Evolutionary conservation across 768 basidiomycete species (phyloP).

Genomic region (Hemileccinum impolitum): DNA sequence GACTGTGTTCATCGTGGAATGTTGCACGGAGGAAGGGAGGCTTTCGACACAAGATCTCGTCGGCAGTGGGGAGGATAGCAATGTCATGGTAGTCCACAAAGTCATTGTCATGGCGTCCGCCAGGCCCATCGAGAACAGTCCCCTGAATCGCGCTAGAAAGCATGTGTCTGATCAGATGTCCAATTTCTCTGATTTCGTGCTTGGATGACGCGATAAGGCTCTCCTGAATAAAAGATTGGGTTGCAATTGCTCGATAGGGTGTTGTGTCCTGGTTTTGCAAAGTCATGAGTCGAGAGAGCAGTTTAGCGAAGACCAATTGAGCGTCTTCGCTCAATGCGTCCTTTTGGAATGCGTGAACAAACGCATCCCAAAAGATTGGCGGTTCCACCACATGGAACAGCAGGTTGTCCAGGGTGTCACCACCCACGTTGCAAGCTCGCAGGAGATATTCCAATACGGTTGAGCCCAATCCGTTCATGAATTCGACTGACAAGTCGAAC

Average conservation of each 20-base stretch:
- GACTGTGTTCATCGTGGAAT: slow-evolving; percentile 10
- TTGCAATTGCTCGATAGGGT: slow-evolving; percentile 38
- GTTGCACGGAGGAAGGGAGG: slow-evolving; percentile 48
- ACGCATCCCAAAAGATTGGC: slow-evolving; percentile 46
- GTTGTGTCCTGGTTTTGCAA: slow-evolving; percentile 33
- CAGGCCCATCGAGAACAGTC: slow-evolving; percentile 35
- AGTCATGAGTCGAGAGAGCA: slow-evolving; percentile 45
- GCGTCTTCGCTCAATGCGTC: slow-evolving; percentile 32
- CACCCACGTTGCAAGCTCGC: slow-evolving; percentile 39
- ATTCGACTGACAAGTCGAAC: slow-evolving; percentile 33
- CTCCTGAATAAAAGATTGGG: slow-evolving; percentile 25
- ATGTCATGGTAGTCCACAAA: slow-evolving; percentile 54
- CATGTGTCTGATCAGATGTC: slow-evolving; percentile 40
- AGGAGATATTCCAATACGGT: slow-evolving; percentile 39
- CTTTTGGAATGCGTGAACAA: slow-evolving; percentile 32
- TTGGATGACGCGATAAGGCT: slow-evolving; percentile 21
- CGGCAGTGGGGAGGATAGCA: slow-evolving; percentile 57
- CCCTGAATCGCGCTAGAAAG: slow-evolving; percentile 21
- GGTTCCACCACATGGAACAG: slow-evolving; percentile 45
- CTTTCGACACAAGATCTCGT: slow-evolving; percentile 48
- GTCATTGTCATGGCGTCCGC: slow-evolving; percentile 72
- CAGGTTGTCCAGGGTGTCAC: slow-evolving; percentile 38
- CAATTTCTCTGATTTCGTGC: slow-evolving; percentile 29
- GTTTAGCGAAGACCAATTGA: slow-evolving; percentile 42
- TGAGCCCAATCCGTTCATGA: slow-evolving; percentile 42